Evolutionary conservation across 805 yeast species (phyloP).

Genomic region (Candida fluviatilis): DNA sequence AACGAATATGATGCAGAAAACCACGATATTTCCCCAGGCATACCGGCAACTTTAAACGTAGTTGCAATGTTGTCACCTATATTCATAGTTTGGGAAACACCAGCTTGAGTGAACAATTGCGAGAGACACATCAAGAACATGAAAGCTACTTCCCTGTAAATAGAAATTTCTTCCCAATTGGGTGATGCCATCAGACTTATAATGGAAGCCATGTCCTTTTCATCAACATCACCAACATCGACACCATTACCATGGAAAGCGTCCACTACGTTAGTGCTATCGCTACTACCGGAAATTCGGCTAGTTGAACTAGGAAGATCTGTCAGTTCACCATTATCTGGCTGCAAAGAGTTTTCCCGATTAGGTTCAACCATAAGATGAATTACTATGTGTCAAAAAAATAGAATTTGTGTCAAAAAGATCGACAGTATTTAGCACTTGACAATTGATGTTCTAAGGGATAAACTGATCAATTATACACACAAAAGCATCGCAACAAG

Average conservation of each 20-base stretch:
- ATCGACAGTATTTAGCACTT: no score
- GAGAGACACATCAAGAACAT: constrained; percentile 21
- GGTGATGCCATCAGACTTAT: constrained; percentile 10
- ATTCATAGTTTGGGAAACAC: constrained; percentile 25
- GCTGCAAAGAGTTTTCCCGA: no score
- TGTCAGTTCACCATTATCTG: no score
- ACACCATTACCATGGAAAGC: neutral
- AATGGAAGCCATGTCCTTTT: constrained; percentile 2
- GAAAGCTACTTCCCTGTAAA: constrained; percentile 18
- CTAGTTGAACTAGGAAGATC: no score
- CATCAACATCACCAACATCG: neutral
- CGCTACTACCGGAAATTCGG: no score
- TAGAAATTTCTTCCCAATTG: constrained; percentile 19
- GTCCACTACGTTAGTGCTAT: no score
- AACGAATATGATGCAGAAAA: constrained; percentile 30
- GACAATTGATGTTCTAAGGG: no score
- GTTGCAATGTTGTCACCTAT: constrained; percentile 15
- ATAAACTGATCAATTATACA: no score
- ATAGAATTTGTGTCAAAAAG: no score
- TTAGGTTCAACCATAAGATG: no score
- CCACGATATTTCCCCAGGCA: constrained; percentile 31
- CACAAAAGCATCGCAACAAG: no score
- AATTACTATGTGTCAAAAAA: no score
- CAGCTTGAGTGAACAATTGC: constrained; percentile 27
- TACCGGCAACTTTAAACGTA: constrained; percentile 20